Conservation (phyloP, 176 grass and related monocot species). For the Phyllostachys edulis region DNA sequence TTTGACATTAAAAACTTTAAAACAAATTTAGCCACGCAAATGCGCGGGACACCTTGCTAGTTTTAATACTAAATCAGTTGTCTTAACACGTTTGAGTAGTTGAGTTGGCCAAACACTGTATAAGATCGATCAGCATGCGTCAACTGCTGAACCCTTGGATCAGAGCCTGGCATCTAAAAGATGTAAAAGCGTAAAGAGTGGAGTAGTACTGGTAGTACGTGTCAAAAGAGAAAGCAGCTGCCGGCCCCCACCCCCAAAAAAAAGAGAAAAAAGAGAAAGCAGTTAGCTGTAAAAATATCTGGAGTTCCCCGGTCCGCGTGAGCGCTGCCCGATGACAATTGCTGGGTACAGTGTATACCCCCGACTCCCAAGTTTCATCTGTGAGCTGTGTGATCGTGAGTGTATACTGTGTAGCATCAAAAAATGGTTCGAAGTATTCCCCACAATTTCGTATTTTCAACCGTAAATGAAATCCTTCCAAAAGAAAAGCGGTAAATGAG, state of each 20-base stretch:
- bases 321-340: neutral
- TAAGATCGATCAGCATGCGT: neutral
- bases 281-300: neutral
- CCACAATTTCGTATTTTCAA: too few species aligned
- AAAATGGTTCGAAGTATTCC: neutral
- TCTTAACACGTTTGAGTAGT: neutral
- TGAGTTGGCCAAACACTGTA: neutral
- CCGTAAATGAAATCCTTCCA: neutral
- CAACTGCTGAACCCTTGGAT: neutral
- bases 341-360: too few species aligned
- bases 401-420: neutral
- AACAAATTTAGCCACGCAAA: too few species aligned
- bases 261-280: too few species aligned
- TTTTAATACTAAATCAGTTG: neutral
- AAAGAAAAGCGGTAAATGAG: neutral
- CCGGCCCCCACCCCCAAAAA: too few species aligned
- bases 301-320: neutral
- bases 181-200: neutral
- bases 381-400: too few species aligned
- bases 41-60: too few species aligned
- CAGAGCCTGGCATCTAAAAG: slow-evolving; percentile 2
- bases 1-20: too few species aligned
- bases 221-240: too few species aligned
- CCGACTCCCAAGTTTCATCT: neutral
- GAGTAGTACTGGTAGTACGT: neutral